Conservation (phyloP, 2,329 filamentous ascomycete genomes). For the Beauveria medogensis region DNA sequence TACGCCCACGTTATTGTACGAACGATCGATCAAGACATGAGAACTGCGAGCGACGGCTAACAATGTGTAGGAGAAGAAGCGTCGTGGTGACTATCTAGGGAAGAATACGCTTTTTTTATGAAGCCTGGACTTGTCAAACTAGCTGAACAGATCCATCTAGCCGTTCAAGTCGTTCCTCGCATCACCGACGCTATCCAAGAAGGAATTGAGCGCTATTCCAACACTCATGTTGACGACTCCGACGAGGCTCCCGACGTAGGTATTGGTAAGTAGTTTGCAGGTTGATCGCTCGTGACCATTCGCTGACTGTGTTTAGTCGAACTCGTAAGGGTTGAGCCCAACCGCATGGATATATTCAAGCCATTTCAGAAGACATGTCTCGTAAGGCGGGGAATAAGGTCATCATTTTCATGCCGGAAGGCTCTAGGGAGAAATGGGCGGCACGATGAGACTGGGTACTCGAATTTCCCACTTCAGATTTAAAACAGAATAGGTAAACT, state of each 20-base stretch:
- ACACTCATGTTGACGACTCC: no score
- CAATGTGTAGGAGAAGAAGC: conserved; percentile 19
- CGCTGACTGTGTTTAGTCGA: conserved; percentile 23
- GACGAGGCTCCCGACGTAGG: no score
- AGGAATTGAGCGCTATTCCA: no score
- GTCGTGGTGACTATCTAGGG: no score
- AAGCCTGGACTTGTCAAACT: neutral
- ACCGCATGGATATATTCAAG: conserved; percentile 16
- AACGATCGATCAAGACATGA: neutral
- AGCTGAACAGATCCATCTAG: neutral
- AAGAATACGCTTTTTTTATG: conserved; percentile 12
- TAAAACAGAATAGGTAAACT: conserved; percentile 69
- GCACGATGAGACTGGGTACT: conserved; percentile 78
- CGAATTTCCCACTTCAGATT: conserved; percentile 68
- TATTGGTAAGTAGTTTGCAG: conserved; percentile 40
- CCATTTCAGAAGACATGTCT: conserved; percentile 48
- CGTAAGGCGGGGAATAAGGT: conserved; percentile 55
- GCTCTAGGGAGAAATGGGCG: conserved; percentile 54
- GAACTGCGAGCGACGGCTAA: neutral
- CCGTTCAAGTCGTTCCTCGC: no score
- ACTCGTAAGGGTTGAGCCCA: conserved; percentile 23
- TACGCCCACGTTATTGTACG: conserved; percentile 27
- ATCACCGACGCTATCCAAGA: no score
- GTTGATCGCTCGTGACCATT: neutral
- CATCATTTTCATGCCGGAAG: conserved; percentile 88